phyloP scores from a whole-genome alignment of 768 basidiomycete species.

The Calocera cornea region DNA sequence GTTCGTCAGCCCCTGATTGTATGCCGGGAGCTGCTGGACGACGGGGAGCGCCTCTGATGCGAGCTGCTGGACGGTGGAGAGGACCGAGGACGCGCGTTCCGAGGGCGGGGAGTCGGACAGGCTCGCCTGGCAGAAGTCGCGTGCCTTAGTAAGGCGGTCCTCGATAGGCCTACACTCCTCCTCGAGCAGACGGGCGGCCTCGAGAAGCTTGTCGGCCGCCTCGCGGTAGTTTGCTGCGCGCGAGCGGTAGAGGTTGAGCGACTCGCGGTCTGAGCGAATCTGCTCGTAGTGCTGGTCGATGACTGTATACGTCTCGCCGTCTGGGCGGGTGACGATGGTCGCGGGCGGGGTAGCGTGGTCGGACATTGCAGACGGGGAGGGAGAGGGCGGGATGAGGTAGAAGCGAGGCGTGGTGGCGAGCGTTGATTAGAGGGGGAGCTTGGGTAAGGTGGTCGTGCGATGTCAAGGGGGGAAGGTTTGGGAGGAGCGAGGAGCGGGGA shows the following conservation, averaged over 20 bases:
- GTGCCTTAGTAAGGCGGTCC: background rate
- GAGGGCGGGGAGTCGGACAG: background rate
- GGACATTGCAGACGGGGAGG: background rate
- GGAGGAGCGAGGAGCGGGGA: background rate
- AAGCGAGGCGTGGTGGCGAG: background rate
- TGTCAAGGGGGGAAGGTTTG: background rate
- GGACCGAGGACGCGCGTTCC: background rate
- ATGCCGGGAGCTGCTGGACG: background rate
- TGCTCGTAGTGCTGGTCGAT: slow-evolving; percentile 4
- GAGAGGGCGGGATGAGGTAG: background rate
- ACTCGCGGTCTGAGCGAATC: background rate
- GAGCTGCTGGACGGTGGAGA: background rate
- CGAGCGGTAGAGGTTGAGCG: background rate
- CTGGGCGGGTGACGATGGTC: background rate
- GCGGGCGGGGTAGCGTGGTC: background rate
- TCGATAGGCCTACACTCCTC: slow-evolving; percentile 1
- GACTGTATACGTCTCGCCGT: background rate
- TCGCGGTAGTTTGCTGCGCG: slow-evolving; percentile 4
- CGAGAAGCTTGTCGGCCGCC: background rate
- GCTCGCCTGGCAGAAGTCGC: background rate
- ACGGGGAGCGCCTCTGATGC: background rate
- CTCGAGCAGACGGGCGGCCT: background rate
- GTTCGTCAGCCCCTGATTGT: background rate
- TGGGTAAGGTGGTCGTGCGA: background rate
- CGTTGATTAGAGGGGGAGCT: background rate